phyloP scores from a whole-genome alignment of 148 eudicot species.

The Polygonum aviculare region DNA sequence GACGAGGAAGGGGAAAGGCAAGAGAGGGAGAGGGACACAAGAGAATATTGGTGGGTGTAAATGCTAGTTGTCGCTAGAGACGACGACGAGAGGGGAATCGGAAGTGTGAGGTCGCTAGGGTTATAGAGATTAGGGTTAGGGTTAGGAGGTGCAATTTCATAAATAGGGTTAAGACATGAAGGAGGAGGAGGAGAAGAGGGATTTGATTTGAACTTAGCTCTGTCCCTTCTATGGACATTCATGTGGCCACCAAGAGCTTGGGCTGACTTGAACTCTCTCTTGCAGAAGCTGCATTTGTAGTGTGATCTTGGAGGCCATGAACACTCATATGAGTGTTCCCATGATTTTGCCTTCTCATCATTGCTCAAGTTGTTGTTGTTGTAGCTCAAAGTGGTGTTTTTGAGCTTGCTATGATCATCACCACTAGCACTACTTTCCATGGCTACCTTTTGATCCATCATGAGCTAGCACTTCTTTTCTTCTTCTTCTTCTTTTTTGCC shows the following conservation, averaged over 20 bases:
- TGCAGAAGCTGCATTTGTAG: slow-evolving; percentile 72
- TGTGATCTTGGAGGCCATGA: slow-evolving; percentile 56
- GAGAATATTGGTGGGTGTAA: slow-evolving; percentile 29
- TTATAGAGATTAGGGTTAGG: slow-evolving; percentile 29
- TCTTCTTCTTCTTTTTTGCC: neutral
- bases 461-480: neutral
- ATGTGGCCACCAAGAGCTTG: slow-evolving; percentile 91
- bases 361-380: neutral
- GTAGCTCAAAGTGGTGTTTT: neutral
- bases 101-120: neutral
- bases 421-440: neutral
- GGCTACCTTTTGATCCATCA: neutral
- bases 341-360: neutral
- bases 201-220: slow-evolving; percentile 28
- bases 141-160: slow-evolving; percentile 14
- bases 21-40: slow-evolving; percentile 29
- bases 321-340: slow-evolving; percentile 1
- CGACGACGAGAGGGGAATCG: neutral
- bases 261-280: slow-evolving; percentile 67
- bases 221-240: slow-evolving; percentile 60
- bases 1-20: slow-evolving; percentile 17
- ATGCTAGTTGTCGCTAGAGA: slow-evolving; percentile 14
- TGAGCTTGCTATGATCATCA: slow-evolving; percentile 2
- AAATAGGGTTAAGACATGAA: slow-evolving; percentile 10
- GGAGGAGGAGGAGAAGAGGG: slow-evolving; percentile 16